phyloP scores from a whole-genome alignment of 2,329 filamentous ascomycete genomes.

The Botrytis fragariae region DNA sequence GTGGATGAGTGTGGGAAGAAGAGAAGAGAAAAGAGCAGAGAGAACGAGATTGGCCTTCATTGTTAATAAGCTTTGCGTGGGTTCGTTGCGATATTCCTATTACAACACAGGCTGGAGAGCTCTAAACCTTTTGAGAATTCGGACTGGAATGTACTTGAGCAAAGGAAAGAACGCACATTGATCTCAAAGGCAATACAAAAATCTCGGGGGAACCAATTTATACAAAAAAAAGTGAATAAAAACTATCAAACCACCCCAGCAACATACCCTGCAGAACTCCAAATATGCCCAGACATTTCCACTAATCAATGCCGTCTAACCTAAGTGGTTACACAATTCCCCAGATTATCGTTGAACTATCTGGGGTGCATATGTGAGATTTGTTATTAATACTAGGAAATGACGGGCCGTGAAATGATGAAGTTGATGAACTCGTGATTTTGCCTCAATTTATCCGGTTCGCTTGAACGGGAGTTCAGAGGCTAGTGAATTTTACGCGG shows the following conservation, averaged over 20 bases:
- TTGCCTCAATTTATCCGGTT: not conserved
- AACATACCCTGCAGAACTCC: not conserved
- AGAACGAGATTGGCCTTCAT: not conserved
- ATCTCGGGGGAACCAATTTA: not conserved
- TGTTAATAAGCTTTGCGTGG: not conserved
- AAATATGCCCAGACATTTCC: not conserved
- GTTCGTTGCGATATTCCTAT: not conserved
- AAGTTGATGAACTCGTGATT: slow-evolving; percentile 16
- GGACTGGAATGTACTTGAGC: not conserved
- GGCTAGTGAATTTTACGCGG: not conserved
- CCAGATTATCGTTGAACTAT: not conserved
- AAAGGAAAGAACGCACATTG: not conserved
- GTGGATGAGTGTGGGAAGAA: slow-evolving; percentile 27
- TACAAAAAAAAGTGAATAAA: not conserved
- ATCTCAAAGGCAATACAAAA: not conserved
- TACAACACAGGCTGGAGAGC: not conserved
- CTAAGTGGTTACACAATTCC: not conserved
- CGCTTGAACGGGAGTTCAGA: slow-evolving; percentile 12
- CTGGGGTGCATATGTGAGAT: not conserved
- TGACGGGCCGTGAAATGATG: slow-evolving; percentile 15
- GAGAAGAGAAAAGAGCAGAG: slow-evolving; percentile 22
- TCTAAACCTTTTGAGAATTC: not conserved
- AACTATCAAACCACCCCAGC: not conserved
- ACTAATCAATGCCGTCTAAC: not conserved
- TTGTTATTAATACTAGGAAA: slow-evolving; percentile 12